Percentiles rank a stretch among this genome's conserved stretches.
phyloP scores from a whole-genome alignment of 768 basidiomycete genomes.

The Termitomyces sp. region DNA sequence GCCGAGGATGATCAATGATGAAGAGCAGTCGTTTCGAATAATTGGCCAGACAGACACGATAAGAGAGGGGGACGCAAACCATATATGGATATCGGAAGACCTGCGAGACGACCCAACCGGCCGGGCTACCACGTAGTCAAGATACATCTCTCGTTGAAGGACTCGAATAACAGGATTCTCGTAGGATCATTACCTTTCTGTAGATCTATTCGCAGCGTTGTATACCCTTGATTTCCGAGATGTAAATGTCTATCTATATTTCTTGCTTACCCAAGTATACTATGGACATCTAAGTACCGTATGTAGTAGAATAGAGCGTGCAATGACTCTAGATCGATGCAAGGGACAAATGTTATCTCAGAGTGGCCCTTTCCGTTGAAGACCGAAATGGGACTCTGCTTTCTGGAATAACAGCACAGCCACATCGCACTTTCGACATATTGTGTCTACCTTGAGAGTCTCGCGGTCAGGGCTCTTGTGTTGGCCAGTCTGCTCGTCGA shows the following conservation, averaged over 20 bases:
- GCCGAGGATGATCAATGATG: slow-evolving; percentile 15
- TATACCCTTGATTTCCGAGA: slow-evolving; percentile 4
- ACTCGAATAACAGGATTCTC: background rate
- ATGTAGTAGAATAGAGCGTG: background rate
- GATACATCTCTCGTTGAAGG: slow-evolving; percentile 1
- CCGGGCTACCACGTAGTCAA: background rate
- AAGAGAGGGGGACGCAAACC: slow-evolving; percentile 18
- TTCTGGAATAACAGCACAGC: slow-evolving; percentile 1
- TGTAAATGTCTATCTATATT: slow-evolving; percentile 4
- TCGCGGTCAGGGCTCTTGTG: background rate
- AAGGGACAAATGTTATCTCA: background rate
- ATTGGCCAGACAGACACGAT: slow-evolving; percentile 23
- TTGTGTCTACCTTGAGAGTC: background rate
- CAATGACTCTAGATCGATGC: background rate
- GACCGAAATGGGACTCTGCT: background rate
- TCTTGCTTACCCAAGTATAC: background rate
- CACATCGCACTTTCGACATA: background rate
- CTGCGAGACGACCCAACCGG: background rate
- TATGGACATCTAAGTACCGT: background rate
- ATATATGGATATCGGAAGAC: slow-evolving; percentile 11
- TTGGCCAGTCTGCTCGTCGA: background rate
- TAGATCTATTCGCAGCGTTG: background rate
- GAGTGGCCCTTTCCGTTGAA: background rate
- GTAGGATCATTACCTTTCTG: background rate
- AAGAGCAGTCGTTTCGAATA: slow-evolving; percentile 19